Evolutionary conservation across 2,329 filamentous ascomycete species (phyloP), one percentile per base, ranked within the genome.

Genomic region (Metarhizium album): DNA sequence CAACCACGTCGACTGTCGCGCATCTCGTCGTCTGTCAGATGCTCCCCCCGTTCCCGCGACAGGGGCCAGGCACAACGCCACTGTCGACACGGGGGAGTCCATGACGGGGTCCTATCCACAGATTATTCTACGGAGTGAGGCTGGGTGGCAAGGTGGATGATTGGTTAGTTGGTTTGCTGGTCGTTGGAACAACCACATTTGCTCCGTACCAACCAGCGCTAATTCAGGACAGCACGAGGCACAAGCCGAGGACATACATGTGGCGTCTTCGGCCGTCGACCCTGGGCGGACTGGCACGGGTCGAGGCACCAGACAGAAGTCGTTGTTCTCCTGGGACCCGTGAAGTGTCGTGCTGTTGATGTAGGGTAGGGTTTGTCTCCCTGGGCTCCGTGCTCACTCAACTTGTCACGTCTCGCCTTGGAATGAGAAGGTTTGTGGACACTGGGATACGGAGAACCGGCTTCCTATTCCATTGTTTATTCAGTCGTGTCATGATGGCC

Each of bases 291-390:
- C n/a, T 20, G n/a, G 6, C 37, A 47, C 42, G 49, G 35, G 31
- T 35, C 22, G 37, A 51, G 22, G 29, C 16, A 40, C 50, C 46
- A 46, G 50, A n/a, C n/a, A n/a, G n/a, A n/a, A n/a, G n/a, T n/a
- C n/a, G n/a, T n/a, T n/a, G n/a, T n/a, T n/a, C 11, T 29, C 27
- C 11, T 7, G 27, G 27, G 27, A 9, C 27, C 27, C 11, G 6
- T 29, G 2, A 29, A 29, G 27, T 29, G 27, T n/a, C 7, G 27
- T 9, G 11, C 11, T 9, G 7, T 29, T 29, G 7, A 29, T 29
- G 11, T 29, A 29, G 27, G 27, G 27, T 29, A 29, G 27, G 27
- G 2, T 9, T 29, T 29, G 2, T 9, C 27, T 7, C 27, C 11
- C 5, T 29, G 27, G n/a, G n/a, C 27, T 29, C 7, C 7, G 7